Conservation (phyloP, 225 moss, liverwort and hornwort species). For the Straminergon stramineum region DNA sequence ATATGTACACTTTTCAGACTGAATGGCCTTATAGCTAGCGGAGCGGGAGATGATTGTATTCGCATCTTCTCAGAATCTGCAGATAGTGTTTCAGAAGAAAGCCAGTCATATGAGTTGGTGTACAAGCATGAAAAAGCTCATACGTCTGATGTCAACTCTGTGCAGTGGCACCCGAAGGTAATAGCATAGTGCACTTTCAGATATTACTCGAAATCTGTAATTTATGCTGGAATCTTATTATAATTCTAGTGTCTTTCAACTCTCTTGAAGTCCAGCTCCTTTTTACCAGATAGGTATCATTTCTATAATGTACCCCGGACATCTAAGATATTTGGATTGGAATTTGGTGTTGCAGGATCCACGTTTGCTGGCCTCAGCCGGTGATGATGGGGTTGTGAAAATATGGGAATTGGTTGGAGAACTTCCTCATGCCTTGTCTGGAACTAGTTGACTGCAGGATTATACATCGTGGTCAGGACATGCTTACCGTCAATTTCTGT, state of each 20-base stretch:
- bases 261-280: background rate
- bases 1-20: constrained; percentile 22
- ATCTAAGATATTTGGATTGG: background rate
- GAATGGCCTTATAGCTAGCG: constrained; percentile 80
- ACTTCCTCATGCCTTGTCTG: constrained; percentile 5
- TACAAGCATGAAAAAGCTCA: constrained; percentile 76
- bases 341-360: constrained; percentile 38
- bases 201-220: background rate
- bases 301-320: background rate
- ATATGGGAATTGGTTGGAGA: constrained; percentile 89
- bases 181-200: background rate
- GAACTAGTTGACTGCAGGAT: background rate
- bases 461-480: background rate
- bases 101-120: constrained; percentile 38
- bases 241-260: background rate
- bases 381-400: constrained; percentile 76
- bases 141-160: constrained; percentile 78
- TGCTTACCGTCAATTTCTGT: background rate
- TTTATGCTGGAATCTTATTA: background rate
- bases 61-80: constrained; percentile 63
- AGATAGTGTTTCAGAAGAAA: constrained; percentile 30
- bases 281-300: background rate
- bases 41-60: constrained; percentile 81
- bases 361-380: constrained; percentile 70
- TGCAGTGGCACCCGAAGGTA: constrained; percentile 95